Evolutionary conservation across 2,329 filamentous ascomycete species (phyloP).

Genomic region (Fusarium marasasianum): DNA sequence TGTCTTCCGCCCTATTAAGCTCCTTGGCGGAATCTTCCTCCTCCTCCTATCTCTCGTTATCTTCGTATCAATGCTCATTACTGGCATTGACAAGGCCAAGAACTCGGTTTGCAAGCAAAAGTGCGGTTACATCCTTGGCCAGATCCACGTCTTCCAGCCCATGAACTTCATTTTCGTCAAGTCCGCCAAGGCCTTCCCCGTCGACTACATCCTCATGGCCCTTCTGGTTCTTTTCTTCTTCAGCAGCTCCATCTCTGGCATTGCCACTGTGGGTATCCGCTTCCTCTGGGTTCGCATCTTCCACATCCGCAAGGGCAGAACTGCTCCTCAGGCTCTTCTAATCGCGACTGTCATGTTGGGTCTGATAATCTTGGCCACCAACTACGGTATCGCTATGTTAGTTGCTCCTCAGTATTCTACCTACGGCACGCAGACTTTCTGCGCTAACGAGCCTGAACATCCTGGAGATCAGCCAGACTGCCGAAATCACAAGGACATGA

Average conservation of each 20-base stretch:
- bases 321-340: constrained; percentile 89
- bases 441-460: constrained; percentile 73
- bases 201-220: constrained; percentile 92
- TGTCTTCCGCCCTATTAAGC: constrained; percentile 86
- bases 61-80: constrained; percentile 94
- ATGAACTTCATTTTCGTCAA: constrained; percentile 85
- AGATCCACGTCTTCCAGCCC: constrained; percentile 92
- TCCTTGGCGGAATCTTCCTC: constrained; percentile 83
- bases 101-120: constrained; percentile 91
- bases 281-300: constrained; percentile 97
- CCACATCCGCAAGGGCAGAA: constrained; percentile 87
- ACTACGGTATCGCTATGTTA: constrained; percentile 92
- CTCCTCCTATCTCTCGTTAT: constrained; percentile 78
- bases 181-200: constrained; percentile 83
- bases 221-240: constrained; percentile 89
- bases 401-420: constrained; percentile 96
- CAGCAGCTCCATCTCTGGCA: constrained; percentile 84
- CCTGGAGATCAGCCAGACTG: constrained; percentile 80
- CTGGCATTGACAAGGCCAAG: constrained; percentile 93
- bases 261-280: constrained; percentile 88
- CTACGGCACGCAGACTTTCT: constrained; percentile 95
- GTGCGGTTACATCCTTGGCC: constrained; percentile 91
- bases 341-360: constrained; percentile 91
- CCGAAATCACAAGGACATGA: constrained; percentile 71
- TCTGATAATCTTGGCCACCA: constrained; percentile 87